Base-by-base conservation (phyloP, 805 yeast species). In the Yamadazyma sp. region DNA sequence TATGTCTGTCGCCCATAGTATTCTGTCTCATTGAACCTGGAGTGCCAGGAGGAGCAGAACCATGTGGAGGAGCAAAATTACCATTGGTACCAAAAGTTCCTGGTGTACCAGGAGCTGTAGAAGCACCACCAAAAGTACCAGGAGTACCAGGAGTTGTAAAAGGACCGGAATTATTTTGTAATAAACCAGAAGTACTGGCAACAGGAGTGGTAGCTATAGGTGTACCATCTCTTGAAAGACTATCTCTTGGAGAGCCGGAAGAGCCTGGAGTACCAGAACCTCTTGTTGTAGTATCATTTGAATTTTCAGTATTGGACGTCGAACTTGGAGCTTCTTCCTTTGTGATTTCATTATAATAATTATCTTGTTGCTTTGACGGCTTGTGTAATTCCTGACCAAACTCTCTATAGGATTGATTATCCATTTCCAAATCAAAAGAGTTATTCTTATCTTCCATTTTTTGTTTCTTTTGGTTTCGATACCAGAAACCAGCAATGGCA, bases 331-430 rank as follows among this genome's bases (percentile, higher is more conserved):
- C 33, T n/a, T 12, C 12, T 7, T 7, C 31, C 12, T 30, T 17
- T 8, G 19, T 11, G 11, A 7, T 13, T 10, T 5, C 23, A 6
- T 16, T 28, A 9, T 7, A 6, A 17, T 28, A 28, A n/a, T 28
- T 13, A n/a, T n/a, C n/a, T n/a, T n/a, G n/a, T n/a, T n/a, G n/a
- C n/a, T n/a, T n/a, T n/a, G n/a, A 6, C 14, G 7, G 34, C 14
- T 47, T 47, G 41, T 61, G 67, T 26, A 67, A 54, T 39, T 58
- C 65, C 27, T 64, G 62, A 30, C 59, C 60, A 41, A 66, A 65
- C 38, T 53, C 58, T 29, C 44, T 49, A 42, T 56, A 67, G 11
- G 34, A 30, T 28, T 55, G 59, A 38, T 60, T 59, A 35, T 65
- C 70, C 37, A 66, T 39, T 19, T 61, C 72, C 16, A 62, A 48